Base-by-base conservation (phyloP, 768 basidiomycete species). In the Mycena kentingensis region DNA sequence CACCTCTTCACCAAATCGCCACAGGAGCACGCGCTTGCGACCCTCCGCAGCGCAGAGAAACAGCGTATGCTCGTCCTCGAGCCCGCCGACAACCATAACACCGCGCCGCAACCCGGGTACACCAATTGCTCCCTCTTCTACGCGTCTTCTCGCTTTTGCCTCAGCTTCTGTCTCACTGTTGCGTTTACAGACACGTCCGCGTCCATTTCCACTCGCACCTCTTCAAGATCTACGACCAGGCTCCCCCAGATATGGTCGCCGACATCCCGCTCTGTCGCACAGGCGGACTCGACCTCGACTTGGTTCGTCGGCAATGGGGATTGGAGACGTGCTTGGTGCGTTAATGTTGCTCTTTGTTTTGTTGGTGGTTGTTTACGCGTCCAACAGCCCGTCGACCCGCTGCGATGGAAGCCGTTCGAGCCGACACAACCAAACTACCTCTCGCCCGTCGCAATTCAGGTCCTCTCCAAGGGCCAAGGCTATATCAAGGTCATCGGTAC, bases 401-500 rank as follows among this genome's bases (percentile, higher is more conserved):
- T 60, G 22, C 50, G 58, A 49, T 60, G 58, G 54, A 60, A 55
- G 32, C 58, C 58, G 1, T 52, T 60, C n/a, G 26, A 52, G 21
- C 58, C 54, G 29, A 50, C 42, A 2, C 42, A 52, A 16, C 21
- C 37, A n/a, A 28, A 60, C 45, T 52, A 60, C 39, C 54, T 60
- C 13, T 60, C 58, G 15, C 24, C 51, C 44, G 51, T 60, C 34
- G 58, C 58, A 8, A n/a, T 60, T 8, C 26, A 46, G 24, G 43
- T 60, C 4, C 45, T 60, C 3, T 55, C 54, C 12, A 12, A 47
- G 3, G 51, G 47, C 4, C 47, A 60, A 15, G 58, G 47, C 5
- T 55, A 54, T 21, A 49, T 60, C 26, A 55, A 55, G 19, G 44
- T 55, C 24, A 55, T 60, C 27, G 58, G 58, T 60, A 42, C 29